A percentile compares a stretch with the other conserved stretches of the same genome.
These are phyloP conservation scores for Dothiorella sarmentorum DNA, from an alignment of 2,329 filamentous ascomycete species.

Conservation along the genomic window DNA sequence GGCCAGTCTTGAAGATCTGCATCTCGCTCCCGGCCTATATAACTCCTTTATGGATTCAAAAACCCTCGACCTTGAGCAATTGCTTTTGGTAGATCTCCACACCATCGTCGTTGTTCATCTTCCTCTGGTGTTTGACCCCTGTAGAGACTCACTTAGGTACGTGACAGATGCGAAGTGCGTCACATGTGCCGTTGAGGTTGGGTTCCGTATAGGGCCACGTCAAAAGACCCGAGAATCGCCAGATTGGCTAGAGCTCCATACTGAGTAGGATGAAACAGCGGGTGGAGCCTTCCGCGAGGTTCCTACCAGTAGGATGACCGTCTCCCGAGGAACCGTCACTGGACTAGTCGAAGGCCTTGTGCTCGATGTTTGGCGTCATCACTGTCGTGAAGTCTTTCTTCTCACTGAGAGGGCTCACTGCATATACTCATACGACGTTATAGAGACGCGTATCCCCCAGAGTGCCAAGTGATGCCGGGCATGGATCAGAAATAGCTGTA, in stretches of 20 bases:
- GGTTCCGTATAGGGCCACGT: background rate
- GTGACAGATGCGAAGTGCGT: background rate
- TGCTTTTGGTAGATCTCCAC: background rate
- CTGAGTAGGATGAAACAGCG: background rate
- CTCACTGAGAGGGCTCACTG: conserved; percentile 5
- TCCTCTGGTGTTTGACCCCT: background rate
- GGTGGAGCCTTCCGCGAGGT: background rate
- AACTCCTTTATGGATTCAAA: no score
- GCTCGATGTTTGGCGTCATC: no score
- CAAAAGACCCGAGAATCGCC: background rate
- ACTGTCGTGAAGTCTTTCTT: background rate
- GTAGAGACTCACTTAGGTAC: background rate
- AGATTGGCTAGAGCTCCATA: background rate
- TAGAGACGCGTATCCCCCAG: background rate
- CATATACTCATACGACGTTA: background rate
- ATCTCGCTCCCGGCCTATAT: background rate
- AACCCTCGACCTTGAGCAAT: no score
- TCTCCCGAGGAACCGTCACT: background rate
- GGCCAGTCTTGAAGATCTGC: background rate
- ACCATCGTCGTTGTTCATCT: background rate
- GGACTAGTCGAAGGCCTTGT: no score
- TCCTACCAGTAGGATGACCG: background rate
- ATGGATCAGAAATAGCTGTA: background rate
- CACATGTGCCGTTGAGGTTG: background rate
- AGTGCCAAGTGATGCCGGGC: background rate